Evolutionary conservation across 257 asterid genomes (phyloP), one percentile per base, ranked within the genome.

Genomic region (Nicotiana attenuata): DNA sequence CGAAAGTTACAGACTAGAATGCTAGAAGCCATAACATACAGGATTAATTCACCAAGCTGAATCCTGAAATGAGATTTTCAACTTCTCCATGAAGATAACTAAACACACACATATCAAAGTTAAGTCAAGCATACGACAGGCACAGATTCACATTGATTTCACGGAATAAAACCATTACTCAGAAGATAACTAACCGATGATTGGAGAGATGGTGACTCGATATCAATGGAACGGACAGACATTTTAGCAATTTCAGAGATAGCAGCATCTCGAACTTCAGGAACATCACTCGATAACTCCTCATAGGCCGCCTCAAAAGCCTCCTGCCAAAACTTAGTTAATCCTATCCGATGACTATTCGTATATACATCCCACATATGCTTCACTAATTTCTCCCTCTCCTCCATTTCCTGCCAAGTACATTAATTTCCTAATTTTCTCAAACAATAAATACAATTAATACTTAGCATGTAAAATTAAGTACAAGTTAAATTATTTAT

Each of bases 341-440:
- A 86, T 83, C 89, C 90, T 82, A 90, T 85, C 82, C 92, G 91
- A 56, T 84, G 89, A 83, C 92, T 86, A 82, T 88, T 91, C 55
- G 91, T 87, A 59, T 94, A 94, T 84, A 92, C 94, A 84, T 92
- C 96, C 98, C 98, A 93, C 97, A 93, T 89, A 66, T 88, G 93
- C 87, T 87, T 90, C 92, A 92, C 98, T 90, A 91, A 47, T 82
- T 90, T 90, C 93, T 91, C 94, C 85, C 98, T 91, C 87, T 94
- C 98, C 91, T 94, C 98, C 92, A 93, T 76, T 90, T 91, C 95
- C 98, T 94, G 80, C 31, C 61, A 22, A 45, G 83, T 64, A 80
- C 9, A 57, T 13, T 16, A 16, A 22, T 41, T 20, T 16, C 5
- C 45, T 41, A 41, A 41, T 45, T 53, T 50, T 9, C 61, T 65